Conservation (phyloP, 1,284 basidiomycete species). For the Gomphus bonarii region DNA sequence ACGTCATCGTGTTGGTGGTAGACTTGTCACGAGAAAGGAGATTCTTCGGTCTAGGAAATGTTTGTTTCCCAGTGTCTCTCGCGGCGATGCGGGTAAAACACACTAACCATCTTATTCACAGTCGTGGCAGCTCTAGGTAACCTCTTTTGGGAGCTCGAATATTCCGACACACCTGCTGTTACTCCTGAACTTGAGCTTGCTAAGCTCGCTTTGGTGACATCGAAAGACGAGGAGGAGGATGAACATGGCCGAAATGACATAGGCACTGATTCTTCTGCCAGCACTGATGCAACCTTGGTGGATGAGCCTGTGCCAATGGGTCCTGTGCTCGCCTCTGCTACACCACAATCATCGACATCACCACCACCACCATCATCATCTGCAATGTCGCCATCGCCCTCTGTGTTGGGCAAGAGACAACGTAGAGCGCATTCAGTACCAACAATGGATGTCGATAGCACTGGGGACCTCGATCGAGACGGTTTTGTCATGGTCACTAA, state of each 20-base stretch:
- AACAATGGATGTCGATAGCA: constrained; percentile 28
- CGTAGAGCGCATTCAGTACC: constrained; percentile 24
- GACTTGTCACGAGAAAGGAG: constrained; percentile 71
- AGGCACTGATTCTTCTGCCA: constrained; percentile 64
- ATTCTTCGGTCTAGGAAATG: constrained; percentile 78
- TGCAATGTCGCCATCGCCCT: constrained; percentile 19
- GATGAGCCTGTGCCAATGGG: constrained; percentile 38
- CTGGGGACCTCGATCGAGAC: constrained; percentile 29
- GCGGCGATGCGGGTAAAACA: not conserved
- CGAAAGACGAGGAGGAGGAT: constrained; percentile 82
- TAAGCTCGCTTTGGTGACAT: constrained; percentile 86
- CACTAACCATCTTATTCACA: constrained; percentile 23
- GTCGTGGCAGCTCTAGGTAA: constrained; percentile 72
- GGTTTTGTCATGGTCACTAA: constrained; percentile 38
- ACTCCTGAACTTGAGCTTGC: constrained; percentile 82
- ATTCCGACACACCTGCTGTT: constrained; percentile 54
- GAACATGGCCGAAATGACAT: constrained; percentile 35
- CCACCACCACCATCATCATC: constrained; percentile 23
- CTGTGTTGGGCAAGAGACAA: constrained; percentile 64
- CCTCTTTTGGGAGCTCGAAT: constrained; percentile 73
- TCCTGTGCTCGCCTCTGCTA: constrained; percentile 19
- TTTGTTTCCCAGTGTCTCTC: constrained; percentile 25
- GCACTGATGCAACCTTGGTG: constrained; percentile 75
- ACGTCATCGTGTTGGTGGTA: constrained; percentile 76
- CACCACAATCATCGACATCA: constrained; percentile 18